These are phyloP conservation scores for Plasmodium knowlesi DNA, from an alignment of 169 alveolate species.

Conservation along the genomic window DNA sequence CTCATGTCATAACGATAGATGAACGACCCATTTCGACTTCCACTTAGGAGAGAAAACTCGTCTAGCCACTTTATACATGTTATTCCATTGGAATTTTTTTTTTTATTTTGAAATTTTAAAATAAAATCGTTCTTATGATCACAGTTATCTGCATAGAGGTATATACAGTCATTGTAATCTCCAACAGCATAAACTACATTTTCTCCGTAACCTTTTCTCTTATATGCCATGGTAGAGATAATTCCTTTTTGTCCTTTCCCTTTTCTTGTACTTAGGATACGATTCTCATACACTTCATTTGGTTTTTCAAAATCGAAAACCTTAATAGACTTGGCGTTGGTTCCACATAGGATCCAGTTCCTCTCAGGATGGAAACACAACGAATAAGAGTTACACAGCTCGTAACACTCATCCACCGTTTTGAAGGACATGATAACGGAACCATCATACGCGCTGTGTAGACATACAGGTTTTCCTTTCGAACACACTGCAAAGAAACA, in stretches of 20 bases:
- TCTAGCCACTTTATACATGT: conserved; percentile 51
- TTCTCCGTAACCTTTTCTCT: conserved; percentile 53
- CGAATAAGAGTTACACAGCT: conserved; percentile 48
- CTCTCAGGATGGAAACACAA: conserved; percentile 65
- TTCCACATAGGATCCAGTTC: conserved; percentile 67
- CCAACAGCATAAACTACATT: conserved; percentile 50
- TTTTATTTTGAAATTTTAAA: conserved; percentile 19
- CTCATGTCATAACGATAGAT: conserved; percentile 44
- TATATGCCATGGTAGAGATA: conserved; percentile 50
- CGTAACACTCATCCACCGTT: conserved; percentile 7
- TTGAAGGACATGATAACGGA: conserved; percentile 37
- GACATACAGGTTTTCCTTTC: conserved; percentile 23
- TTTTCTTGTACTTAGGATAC: conserved; percentile 61
- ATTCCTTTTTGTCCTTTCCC: conserved; percentile 72
- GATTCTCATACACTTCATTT: conserved; percentile 43
- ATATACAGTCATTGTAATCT: conserved; percentile 56
- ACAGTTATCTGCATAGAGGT: conserved; percentile 62
- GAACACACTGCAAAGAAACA: conserved; percentile 45
- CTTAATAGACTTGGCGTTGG: conserved; percentile 30
- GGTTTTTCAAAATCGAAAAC: conserved; percentile 51
- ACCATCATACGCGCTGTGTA: conserved; percentile 71
- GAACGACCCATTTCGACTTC: conserved; percentile 39
- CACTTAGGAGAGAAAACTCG: conserved; percentile 55
- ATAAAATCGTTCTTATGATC: conserved; percentile 63
- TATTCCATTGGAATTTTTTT: conserved; percentile 39